phyloP scores from a whole-genome alignment of 306 rosid species.

The Trichosanthes truncata region DNA sequence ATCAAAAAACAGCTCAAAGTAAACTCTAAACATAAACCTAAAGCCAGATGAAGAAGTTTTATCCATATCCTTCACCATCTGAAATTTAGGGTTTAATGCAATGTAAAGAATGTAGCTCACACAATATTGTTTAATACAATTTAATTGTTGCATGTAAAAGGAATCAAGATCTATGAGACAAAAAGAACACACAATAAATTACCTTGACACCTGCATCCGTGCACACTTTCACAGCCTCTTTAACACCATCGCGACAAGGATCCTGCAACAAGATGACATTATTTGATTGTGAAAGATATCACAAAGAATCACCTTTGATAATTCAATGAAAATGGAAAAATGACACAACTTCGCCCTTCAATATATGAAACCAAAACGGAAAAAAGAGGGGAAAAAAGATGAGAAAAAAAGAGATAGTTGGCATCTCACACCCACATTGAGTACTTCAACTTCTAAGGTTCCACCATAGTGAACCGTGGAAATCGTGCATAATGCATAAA shows the following conservation, averaged over 20 bases:
- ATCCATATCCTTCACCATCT: neutral
- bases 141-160: neutral
- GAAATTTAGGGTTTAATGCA: neutral
- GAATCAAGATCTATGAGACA: neutral
- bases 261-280: slow-evolving; percentile 36
- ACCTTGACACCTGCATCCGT: slow-evolving; percentile 92
- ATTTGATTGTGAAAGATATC: neutral
- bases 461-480: neutral
- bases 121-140: neutral
- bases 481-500: neutral
- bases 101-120: neutral
- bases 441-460: neutral
- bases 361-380: neutral
- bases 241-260: slow-evolving; percentile 84
- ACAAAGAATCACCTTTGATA: neutral
- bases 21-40: neutral
- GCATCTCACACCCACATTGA: neutral
- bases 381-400: neutral
- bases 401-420: neutral
- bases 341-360: neutral
- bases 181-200: slow-evolving; percentile 15
- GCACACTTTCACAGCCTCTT: slow-evolving; percentile 68
- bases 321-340: neutral
- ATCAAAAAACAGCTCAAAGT: neutral
- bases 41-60: neutral